These are phyloP conservation scores for Forsythia suspensa DNA, from an alignment of 257 asterid genomes.

Conservation along the genomic window DNA sequence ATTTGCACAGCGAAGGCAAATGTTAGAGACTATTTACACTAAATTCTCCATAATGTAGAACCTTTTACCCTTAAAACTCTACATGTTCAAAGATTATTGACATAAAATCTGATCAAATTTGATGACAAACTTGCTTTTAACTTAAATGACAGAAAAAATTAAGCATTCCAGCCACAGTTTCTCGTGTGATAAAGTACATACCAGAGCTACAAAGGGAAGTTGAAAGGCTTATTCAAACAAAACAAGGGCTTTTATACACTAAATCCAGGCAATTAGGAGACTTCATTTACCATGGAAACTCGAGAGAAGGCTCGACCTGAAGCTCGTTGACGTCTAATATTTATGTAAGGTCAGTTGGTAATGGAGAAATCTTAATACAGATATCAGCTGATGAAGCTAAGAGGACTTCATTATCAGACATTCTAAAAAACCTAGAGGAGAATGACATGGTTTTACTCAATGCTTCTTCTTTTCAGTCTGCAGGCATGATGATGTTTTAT, in stretches of 20 bases:
- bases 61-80: no score
- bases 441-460: constrained; percentile 45
- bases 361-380: constrained; percentile 51
- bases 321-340: constrained; percentile 24
- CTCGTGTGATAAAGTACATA: constrained; percentile 62
- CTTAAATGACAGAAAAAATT: neutral
- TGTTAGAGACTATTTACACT: no score
- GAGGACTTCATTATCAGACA: constrained; percentile 27
- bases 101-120: no score
- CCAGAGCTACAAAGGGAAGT: constrained; percentile 70
- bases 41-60: no score
- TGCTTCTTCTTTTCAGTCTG: constrained; percentile 51
- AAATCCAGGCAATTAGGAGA: constrained; percentile 16
- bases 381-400: constrained; percentile 32
- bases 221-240: constrained; percentile 39
- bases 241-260: constrained; percentile 36
- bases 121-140: no score
- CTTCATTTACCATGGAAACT: neutral
- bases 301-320: neutral
- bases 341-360: constrained; percentile 32
- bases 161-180: constrained; percentile 51
- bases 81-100: no score
- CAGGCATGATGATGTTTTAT: constrained; percentile 40
- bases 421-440: constrained; percentile 41
- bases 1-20: no score